Conservation (phyloP, 257 asterid genomes). For the Solanum boliviense region DNA sequence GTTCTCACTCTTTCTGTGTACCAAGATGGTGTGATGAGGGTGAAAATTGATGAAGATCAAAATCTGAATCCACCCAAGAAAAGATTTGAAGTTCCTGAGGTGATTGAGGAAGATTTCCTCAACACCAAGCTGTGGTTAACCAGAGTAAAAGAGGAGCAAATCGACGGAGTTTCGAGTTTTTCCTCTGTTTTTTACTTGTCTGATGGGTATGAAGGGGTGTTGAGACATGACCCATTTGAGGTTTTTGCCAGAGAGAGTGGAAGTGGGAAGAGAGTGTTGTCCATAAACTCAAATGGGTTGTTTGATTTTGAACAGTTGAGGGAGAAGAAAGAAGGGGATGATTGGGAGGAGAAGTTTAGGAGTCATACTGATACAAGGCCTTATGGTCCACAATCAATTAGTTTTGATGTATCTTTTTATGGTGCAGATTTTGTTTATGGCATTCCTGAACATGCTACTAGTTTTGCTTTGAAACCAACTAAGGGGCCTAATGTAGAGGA, state of each 20-base stretch:
- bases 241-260: constrained; percentile 80
- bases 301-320: constrained; percentile 86
- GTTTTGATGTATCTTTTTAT: constrained; percentile 89
- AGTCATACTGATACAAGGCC: constrained; percentile 82
- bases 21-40: constrained; percentile 81
- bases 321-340: constrained; percentile 61
- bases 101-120: constrained; percentile 62
- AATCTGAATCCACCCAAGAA: constrained; percentile 58
- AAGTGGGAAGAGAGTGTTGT: constrained; percentile 57
- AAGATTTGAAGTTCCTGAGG: constrained; percentile 94
- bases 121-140: constrained; percentile 64
- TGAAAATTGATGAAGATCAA: constrained; percentile 84
- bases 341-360: constrained; percentile 89
- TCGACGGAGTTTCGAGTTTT: constrained; percentile 31
- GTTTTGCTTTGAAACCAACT: constrained; percentile 83
- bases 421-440: constrained; percentile 94
- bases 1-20: constrained; percentile 61
- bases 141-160: constrained; percentile 50
- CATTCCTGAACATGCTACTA: constrained; percentile 91
- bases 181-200: constrained; percentile 65
- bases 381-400: constrained; percentile 83
- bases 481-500: constrained; percentile 78
- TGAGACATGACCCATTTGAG: constrained; percentile 88
- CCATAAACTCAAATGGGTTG: constrained; percentile 81
- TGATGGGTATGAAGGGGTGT: constrained; percentile 80